Evolutionary conservation across 2,329 filamentous ascomycete genomes (phyloP).

Genomic region (Microsporum canis): DNA sequence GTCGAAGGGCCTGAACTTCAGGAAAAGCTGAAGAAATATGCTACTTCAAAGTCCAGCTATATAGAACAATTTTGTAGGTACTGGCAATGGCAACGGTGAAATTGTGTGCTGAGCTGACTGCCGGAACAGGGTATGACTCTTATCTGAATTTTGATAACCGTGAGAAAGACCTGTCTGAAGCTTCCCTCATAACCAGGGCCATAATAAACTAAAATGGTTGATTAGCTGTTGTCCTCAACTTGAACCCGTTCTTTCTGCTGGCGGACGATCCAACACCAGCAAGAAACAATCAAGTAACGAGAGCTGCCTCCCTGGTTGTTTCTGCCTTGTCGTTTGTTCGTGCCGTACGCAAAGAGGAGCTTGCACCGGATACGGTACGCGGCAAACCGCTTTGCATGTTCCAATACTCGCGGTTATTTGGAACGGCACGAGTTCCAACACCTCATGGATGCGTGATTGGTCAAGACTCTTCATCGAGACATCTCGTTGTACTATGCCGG

Average conservation of each 20-base stretch:
- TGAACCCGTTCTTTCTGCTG: slow-evolving; percentile 95
- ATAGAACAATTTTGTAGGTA: slow-evolving; percentile 95
- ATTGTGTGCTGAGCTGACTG: neutral
- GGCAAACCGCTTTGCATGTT: slow-evolving; percentile 92
- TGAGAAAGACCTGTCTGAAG: slow-evolving; percentile 20
- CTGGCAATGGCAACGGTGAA: neutral
- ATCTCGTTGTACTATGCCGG: slow-evolving; percentile 83
- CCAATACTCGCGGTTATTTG: slow-evolving; percentile 90
- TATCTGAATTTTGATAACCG: slow-evolving; percentile 95
- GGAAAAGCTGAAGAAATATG: slow-evolving; percentile 81
- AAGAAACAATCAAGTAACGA: slow-evolving; percentile 89
- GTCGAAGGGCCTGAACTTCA: slow-evolving; percentile 74
- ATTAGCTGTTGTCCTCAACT: slow-evolving; percentile 73
- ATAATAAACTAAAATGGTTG: neutral
- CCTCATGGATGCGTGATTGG: slow-evolving; percentile 92
- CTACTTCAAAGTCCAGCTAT: slow-evolving; percentile 81
- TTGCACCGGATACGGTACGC: slow-evolving; percentile 75
- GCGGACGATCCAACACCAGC: slow-evolving; percentile 96
- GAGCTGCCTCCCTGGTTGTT: slow-evolving; percentile 80
- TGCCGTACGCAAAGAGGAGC: slow-evolving; percentile 82
- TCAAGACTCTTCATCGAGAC: slow-evolving; percentile 84
- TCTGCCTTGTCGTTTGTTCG: slow-evolving; percentile 87
- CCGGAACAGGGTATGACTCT: slow-evolving; percentile 76
- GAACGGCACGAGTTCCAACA: slow-evolving; percentile 86
- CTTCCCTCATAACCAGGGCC: neutral